Evolutionary conservation across 2,329 filamentous ascomycete species (phyloP), one percentile per base, ranked within the genome.

Genomic region (Periconia sp.): DNA sequence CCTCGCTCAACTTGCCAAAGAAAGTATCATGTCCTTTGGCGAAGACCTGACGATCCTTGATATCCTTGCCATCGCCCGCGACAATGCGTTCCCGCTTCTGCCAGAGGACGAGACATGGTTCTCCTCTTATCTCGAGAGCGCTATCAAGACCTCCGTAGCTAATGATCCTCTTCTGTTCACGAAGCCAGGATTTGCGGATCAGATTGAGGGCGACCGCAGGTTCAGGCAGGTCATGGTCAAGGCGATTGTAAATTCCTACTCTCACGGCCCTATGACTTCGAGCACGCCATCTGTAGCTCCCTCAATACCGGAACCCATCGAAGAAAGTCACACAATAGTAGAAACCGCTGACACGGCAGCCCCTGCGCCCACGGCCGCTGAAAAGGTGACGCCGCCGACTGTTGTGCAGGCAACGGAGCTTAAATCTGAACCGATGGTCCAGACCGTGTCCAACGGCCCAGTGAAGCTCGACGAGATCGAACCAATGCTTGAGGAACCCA

Each of bases 141-240:
- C 50, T 1, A 54, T 62, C 22, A 53, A 50, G 28, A 37, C 37
- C 1, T 58, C 61, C 0, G 55, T 59, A 41, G 36, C 26, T 2
- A 19, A 54, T 4, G 54, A 66, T 26, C 51, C 56, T 0, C 56
- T 49, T 7, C 56, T 61, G 1, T 65, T 65, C 25, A 40, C 40
- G 13, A 49, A 42, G 17, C 48, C 56, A 1, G 56, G 52, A 3
- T 63, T 65, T 24, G 55, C 58, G 17, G 56, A 60, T 11, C 50
- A 52, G 18, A 47, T 66, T 9, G 56, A 59, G 16, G 61, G 59
- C 0, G 57, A 65, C 13, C 55, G 53, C 5, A 56, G 43, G 28
- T 52, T 61, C n/a, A 43, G 61, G 0, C 54, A 60, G 7, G 52
- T 65, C 4, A 55, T 65, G 1, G 61, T 63, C 59, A 56, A 51